phyloP scores from a whole-genome alignment of 2,329 filamentous ascomycete species.

The Hymenoscyphus salicellus region DNA sequence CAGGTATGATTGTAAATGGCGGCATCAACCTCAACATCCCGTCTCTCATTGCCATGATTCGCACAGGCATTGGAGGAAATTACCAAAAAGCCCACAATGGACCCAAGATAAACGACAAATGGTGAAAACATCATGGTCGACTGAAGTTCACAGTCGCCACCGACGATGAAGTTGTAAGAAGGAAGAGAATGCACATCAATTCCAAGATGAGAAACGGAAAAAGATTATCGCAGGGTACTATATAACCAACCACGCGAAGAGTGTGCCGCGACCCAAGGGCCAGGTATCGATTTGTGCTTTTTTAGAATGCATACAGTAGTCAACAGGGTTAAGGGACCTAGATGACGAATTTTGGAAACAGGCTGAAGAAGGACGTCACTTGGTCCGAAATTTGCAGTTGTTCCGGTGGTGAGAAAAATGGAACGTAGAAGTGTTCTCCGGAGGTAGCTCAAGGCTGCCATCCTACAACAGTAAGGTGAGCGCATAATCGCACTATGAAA shows the following conservation, averaged over 20 bases:
- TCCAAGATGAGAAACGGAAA: neutral
- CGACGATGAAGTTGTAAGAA: neutral
- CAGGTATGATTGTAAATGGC: neutral
- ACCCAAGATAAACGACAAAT: neutral
- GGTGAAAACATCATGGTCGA: neutral
- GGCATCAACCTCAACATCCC: neutral
- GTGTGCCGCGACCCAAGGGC: neutral
- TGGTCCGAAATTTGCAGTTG: neutral
- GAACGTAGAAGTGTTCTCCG: neutral
- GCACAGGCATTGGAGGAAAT: neutral
- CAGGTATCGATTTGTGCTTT: slow-evolving; percentile 1
- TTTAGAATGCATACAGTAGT: neutral
- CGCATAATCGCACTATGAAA: neutral
- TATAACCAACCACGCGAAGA: neutral
- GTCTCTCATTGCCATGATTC: neutral
- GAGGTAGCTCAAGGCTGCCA: neutral
- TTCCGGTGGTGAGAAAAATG: neutral
- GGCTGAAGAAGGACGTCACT: slow-evolving; percentile 12
- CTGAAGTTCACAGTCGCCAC: neutral
- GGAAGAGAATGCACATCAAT: neutral
- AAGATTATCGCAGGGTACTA: neutral
- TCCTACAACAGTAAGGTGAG: neutral
- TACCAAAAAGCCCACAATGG: neutral
- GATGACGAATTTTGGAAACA: slow-evolving; percentile 4
- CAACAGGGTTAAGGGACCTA: slow-evolving; percentile 1